Evolutionary conservation across 164 flowering plant species (phyloP), one percentile per base, ranked within the genome.

Genomic region (Magnolia changhungtana): DNA sequence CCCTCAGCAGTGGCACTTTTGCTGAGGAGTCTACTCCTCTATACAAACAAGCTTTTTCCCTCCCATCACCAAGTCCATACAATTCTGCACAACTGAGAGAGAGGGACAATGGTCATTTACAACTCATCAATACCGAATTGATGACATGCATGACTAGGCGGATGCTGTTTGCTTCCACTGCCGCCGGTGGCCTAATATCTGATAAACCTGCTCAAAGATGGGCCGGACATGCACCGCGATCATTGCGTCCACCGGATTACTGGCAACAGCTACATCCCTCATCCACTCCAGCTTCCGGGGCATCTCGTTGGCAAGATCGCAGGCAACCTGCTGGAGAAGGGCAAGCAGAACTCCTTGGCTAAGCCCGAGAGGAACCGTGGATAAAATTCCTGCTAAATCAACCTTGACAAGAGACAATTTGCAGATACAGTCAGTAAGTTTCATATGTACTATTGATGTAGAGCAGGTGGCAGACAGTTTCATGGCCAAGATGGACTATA

Each of bases 291-390:
- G 75, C 74, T 94, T 96, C n/a, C 83, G 82, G 10, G 89, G 29
- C 2, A 89, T 84, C 24, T 94, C 98, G 3, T 86, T 89, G 78
- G 76, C 84, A 65, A 93, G 84, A 76, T 93, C 99, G 50, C 94
- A 96, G 1, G 97, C 89, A 72, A 96, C 72, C 84, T 93, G 98
- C 85, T 96, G 99, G 67, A 96, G 84, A 76, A 96, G 98, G 7
- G 98, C 89, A n/a, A 96, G 87, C 24, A 96, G 83, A 19, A 96
- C 98, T 64, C 99, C 98, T 87, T 96, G 99, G 84, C 92, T 92
- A 80, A 96, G 78, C 0, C 94, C 92, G 20, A 86, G 81, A 71
- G 98, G 97, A 29, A 75, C 83, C 78, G 76, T 75, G 1, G 92
- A 75, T 82, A 92, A 76, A 3, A 96, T 76, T 31, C 87, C 84